phyloP scores from a whole-genome alignment of 176 grass and related monocot genomes.

The Oryza officinalis region DNA sequence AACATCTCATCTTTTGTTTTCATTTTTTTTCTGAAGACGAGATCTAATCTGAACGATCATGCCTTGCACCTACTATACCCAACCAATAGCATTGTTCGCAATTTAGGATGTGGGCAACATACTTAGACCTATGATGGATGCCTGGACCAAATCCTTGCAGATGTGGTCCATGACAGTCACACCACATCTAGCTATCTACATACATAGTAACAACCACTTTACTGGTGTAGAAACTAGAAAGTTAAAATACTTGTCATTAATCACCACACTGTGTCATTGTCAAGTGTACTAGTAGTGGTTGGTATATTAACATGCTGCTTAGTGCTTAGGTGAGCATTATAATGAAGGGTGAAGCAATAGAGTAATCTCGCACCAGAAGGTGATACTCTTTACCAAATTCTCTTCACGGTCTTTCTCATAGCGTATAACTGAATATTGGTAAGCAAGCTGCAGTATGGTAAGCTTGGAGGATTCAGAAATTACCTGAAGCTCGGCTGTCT shows the following conservation, averaged over 20 bases:
- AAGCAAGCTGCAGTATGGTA: not conserved
- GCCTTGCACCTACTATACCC: not conserved
- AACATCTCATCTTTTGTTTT: not conserved
- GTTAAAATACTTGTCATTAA: not conserved
- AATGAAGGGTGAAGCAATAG: not conserved
- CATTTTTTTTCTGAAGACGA: not conserved
- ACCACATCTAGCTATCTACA: not conserved
- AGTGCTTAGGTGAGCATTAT: not conserved
- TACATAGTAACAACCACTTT: not conserved
- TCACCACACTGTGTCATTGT: not conserved
- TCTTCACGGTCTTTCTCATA: not conserved
- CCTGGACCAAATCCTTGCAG: not conserved
- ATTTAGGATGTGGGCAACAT: not conserved
- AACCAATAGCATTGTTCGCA: not conserved
- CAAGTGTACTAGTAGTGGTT: not conserved
- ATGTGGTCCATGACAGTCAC: not conserved
- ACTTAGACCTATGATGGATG: not conserved
- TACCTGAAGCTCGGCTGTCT: not conserved
- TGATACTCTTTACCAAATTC: not conserved
- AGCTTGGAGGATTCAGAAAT: not conserved
- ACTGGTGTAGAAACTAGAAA: not conserved
- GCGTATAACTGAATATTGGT: not conserved
- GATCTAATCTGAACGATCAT: slow-evolving; percentile 13
- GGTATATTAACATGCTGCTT: not conserved
- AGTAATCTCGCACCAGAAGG: not conserved